These are phyloP conservation scores for Ampelocalamus luodianensis DNA, from an alignment of 176 grass and related monocot species.

Conservation along the genomic window DNA sequence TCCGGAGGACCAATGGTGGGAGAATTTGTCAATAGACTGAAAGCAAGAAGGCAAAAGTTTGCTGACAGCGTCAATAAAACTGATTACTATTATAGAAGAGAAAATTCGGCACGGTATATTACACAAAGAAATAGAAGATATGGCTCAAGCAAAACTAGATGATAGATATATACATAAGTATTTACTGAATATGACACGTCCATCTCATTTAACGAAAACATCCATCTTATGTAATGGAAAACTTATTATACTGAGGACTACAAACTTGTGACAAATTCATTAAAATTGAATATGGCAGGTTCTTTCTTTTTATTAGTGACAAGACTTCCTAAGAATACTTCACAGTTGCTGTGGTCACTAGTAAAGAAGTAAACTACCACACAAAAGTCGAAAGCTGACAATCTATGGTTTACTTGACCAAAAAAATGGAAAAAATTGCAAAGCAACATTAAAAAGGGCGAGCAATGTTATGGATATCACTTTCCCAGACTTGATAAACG, in stretches of 20 bases:
- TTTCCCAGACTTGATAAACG: neutral
- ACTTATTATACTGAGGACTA: neutral
- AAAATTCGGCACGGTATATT: neutral
- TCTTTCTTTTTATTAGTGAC: neutral
- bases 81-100: neutral
- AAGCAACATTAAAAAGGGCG: neutral
- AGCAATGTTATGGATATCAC: neutral
- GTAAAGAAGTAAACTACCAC: neutral
- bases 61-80: neutral
- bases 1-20: neutral
- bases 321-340: neutral
- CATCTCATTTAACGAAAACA: no score
- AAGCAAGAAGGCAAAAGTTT: neutral
- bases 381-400: neutral
- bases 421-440: neutral
- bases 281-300: neutral
- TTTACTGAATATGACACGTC: no score
- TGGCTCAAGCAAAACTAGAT: neutral
- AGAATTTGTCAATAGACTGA: neutral
- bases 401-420: neutral
- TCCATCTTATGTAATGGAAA: neutral
- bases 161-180: neutral
- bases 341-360: neutral
- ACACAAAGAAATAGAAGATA: neutral
- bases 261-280: neutral